Evolutionary conservation across 352 stramenopile species (phyloP).

Genomic region (Globisporangium viniferum): DNA sequence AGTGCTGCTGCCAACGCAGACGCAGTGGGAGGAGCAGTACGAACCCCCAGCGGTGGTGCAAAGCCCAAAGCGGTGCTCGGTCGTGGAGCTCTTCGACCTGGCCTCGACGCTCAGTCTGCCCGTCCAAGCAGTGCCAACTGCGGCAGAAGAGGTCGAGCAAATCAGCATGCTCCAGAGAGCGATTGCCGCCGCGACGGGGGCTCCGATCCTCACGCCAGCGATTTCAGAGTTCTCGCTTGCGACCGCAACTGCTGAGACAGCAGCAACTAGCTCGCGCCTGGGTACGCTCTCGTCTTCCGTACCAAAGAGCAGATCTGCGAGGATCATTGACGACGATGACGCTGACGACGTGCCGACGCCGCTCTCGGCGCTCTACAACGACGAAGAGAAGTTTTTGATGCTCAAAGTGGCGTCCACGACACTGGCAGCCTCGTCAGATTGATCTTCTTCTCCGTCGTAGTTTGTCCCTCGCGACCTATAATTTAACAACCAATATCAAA

Average conservation of each 20-base stretch:
- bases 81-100: conserved; percentile 9
- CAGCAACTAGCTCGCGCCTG: not conserved
- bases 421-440: not conserved
- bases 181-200: conserved; percentile 13
- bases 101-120: conserved; percentile 1
- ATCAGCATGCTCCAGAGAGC: conserved; percentile 15
- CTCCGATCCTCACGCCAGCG: not conserved
- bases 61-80: conserved; percentile 4
- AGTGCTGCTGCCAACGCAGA: conserved; percentile 57
- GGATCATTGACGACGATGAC: not conserved
- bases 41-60: conserved; percentile 15
- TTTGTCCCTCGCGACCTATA: not conserved
- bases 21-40: conserved; percentile 65
- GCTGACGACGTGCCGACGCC: conserved; percentile 43
- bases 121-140: not conserved
- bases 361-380: conserved; percentile 66
- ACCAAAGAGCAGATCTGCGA: not conserved
- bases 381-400: conserved; percentile 69
- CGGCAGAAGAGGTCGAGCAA: conserved; percentile 9
- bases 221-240: not conserved
- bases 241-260: not conserved
- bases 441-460: not conserved
- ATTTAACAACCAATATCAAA: not conserved
- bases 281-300: not conserved
- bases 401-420: conserved; percentile 29